Evolutionary conservation across 2,329 filamentous ascomycete genomes (phyloP).

Genomic region (Penicillium sp.): DNA sequence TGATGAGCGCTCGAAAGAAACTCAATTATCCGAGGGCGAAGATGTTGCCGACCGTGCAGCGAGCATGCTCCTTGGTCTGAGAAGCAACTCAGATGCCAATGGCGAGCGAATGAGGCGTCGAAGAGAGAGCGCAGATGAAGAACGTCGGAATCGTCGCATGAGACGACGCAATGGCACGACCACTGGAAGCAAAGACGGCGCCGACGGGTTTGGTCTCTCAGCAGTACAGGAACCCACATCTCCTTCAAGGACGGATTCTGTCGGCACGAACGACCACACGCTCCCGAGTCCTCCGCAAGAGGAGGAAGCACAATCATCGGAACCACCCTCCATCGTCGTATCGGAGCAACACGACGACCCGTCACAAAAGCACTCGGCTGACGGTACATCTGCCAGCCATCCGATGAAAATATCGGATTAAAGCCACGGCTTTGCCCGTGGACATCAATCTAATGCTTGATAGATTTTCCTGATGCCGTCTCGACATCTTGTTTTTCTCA

Average conservation of each 20-base stretch:
- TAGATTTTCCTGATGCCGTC: slow-evolving; percentile 28
- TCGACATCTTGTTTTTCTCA: slow-evolving; percentile 21
- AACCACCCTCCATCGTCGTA: slow-evolving; percentile 35
- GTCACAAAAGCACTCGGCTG: slow-evolving; percentile 16
- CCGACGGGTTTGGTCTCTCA: slow-evolving; percentile 29
- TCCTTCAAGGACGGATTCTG: slow-evolving; percentile 22
- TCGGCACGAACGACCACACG: slow-evolving; percentile 18
- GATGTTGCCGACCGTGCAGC: slow-evolving; percentile 83
- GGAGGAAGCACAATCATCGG: slow-evolving; percentile 19
- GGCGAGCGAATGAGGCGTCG: slow-evolving; percentile 56
- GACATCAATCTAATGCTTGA: slow-evolving; percentile 33
- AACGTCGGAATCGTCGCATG: slow-evolving; percentile 61
- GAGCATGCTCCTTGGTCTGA: slow-evolving; percentile 74
- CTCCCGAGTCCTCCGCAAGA: slow-evolving; percentile 21
- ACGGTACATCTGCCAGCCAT: slow-evolving; percentile 20
- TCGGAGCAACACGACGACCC: slow-evolving; percentile 27
- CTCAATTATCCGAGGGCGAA: slow-evolving; percentile 50
- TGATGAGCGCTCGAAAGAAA: slow-evolving; percentile 29
- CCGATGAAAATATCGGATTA: slow-evolving; percentile 25
- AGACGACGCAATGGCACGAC: slow-evolving; percentile 56
- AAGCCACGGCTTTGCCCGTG: slow-evolving; percentile 6
- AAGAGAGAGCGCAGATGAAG: slow-evolving; percentile 72
- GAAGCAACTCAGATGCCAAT: slow-evolving; percentile 55
- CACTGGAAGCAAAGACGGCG: slow-evolving; percentile 36
- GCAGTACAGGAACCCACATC: slow-evolving; percentile 31